These are phyloP conservation scores for Veloboletus limbatus DNA, from an alignment of 1,284 basidiomycete species.

Conservation along the genomic window DNA sequence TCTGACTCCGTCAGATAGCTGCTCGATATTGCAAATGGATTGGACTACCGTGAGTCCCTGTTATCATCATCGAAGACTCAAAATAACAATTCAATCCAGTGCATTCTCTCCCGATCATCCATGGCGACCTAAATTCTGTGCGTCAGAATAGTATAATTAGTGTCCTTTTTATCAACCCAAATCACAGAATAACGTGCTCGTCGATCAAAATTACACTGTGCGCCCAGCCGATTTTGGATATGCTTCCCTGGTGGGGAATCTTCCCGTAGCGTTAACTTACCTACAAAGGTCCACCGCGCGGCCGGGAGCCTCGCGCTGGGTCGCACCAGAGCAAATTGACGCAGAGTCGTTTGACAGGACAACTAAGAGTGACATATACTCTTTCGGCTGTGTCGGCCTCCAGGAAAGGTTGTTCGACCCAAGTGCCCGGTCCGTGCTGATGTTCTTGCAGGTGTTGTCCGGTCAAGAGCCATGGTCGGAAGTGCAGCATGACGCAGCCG, in stretches of 20 bases:
- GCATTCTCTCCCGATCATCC: background rate
- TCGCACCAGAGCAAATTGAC: too few species aligned
- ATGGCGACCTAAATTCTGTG: too few species aligned
- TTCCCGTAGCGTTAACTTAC: background rate
- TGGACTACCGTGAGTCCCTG: background rate
- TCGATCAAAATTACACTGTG: background rate
- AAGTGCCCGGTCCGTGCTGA: background rate
- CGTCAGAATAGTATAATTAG: background rate
- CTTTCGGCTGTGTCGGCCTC: slow-evolving; percentile 4
- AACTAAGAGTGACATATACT: slow-evolving; percentile 2
- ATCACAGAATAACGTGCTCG: slow-evolving; percentile 4
- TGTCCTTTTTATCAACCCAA: background rate
- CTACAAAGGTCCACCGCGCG: background rate
- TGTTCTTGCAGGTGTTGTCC: background rate
- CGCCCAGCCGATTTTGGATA: slow-evolving; percentile 1
- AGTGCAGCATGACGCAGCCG: background rate
- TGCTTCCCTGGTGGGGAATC: too few species aligned
- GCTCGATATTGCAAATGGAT: background rate
- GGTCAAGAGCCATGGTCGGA: too few species aligned
- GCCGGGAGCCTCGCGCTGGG: background rate
- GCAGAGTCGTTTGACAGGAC: background rate
- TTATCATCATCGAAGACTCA: background rate
- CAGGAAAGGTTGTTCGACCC: background rate
- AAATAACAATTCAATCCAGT: background rate
- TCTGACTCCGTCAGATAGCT: background rate